phyloP scores from a whole-genome alignment of 257 asterid genomes.

The Solanum sejunctum region DNA sequence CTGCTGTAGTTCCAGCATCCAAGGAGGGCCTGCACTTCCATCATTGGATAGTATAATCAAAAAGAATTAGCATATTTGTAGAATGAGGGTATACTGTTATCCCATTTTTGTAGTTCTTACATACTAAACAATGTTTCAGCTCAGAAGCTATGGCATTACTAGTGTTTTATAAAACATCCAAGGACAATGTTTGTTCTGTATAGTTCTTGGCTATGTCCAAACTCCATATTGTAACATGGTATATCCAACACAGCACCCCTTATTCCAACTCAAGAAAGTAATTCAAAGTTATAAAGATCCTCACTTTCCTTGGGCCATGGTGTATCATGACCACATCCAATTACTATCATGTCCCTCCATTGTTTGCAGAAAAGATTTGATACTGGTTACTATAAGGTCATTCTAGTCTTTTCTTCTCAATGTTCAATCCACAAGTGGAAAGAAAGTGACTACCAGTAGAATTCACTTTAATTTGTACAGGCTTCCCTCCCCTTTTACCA shows the following conservation, averaged over 20 bases:
- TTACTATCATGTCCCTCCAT: neutral
- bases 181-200: neutral
- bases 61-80: neutral
- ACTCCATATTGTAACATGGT: neutral
- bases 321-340: neutral
- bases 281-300: neutral
- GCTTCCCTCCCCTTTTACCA: conserved; percentile 57
- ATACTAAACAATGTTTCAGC: neutral
- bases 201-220: neutral
- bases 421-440: conserved; percentile 1
- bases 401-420: neutral
- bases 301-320: neutral
- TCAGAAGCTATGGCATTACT: neutral
- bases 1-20: neutral
- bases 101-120: neutral
- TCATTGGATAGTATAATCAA: neutral
- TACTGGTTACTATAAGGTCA: neutral
- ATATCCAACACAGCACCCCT: neutral
- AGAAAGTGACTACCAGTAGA: conserved; percentile 21
- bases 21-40: neutral
- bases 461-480: conserved; percentile 59
- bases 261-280: neutral
- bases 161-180: neutral
- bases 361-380: neutral
- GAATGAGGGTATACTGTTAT: neutral